Evolutionary conservation across 352 stramenopile species (phyloP).

Genomic region (Blastocystis sp.): DNA sequence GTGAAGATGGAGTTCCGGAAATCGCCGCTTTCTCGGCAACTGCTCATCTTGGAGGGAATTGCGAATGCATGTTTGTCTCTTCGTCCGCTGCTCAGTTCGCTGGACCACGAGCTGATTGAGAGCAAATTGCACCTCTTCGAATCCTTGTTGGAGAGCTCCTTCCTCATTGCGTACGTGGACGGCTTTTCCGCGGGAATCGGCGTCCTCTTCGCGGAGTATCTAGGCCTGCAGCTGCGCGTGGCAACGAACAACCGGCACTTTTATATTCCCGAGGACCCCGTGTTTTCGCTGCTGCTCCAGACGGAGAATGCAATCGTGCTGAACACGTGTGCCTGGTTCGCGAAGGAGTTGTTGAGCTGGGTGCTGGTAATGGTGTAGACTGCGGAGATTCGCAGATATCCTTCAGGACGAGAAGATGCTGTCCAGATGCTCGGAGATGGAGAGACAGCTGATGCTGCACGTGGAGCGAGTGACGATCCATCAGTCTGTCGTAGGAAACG

Average conservation of each 20-base stretch:
- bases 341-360: background rate
- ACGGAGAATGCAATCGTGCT: constrained; percentile 11
- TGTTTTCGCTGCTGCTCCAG: background rate
- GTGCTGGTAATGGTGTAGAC: background rate
- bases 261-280: background rate
- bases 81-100: background rate
- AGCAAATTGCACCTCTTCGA: constrained; percentile 19
- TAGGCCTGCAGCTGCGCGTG: background rate
- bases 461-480: background rate
- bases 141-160: background rate
- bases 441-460: background rate
- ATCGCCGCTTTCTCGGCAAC: background rate
- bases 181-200: background rate
- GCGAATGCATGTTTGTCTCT: background rate
- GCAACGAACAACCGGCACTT: background rate
- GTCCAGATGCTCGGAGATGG: background rate
- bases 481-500: background rate
- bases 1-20: constrained; percentile 42
- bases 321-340: background rate
- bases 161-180: background rate
- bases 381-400: background rate
- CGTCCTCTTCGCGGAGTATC: background rate
- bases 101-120: background rate
- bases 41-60: background rate
- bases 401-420: background rate